Conservation (phyloP, 2,329 filamentous ascomycete species). For the Neonectria punicea region DNA sequence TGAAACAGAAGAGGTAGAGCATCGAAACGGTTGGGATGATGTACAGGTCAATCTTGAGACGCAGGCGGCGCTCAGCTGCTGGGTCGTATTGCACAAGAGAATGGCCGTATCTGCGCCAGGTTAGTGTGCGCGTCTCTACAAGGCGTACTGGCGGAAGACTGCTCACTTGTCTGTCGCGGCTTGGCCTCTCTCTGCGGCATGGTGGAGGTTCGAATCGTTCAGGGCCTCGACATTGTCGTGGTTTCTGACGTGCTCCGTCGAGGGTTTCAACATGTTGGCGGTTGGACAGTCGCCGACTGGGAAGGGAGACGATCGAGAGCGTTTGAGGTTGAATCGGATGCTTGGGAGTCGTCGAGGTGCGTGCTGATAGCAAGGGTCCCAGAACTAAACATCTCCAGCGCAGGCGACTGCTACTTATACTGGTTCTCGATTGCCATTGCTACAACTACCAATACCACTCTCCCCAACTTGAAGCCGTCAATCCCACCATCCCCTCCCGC, state of each 20-base stretch:
- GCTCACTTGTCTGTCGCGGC: conserved; percentile 16
- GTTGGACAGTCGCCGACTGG: not conserved
- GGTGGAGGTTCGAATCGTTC: conserved; percentile 8
- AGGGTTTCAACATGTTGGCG: conserved; percentile 9
- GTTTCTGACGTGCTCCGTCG: conserved; percentile 1
- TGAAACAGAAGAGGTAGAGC: conserved; percentile 67
- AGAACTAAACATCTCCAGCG: not conserved
- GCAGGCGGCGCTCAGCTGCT: conserved; percentile 61
- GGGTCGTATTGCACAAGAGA: conserved; percentile 16
- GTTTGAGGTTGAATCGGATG: not conserved
- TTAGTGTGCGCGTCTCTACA: not conserved
- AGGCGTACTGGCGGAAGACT: not conserved
- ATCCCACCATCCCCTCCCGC: not conserved
- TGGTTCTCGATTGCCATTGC: not conserved
- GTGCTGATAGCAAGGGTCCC: not conserved
- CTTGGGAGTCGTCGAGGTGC: not conserved
- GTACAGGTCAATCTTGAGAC: conserved; percentile 71
- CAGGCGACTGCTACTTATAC: not conserved
- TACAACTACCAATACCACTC: not conserved
- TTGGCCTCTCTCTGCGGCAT: conserved; percentile 10
- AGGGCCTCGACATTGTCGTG: conserved; percentile 18
- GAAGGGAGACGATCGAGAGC: not conserved
- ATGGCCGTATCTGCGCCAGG: conserved; percentile 15
- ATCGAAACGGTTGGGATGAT: conserved; percentile 72
- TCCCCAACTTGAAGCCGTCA: not conserved